Conservation (phyloP, 345 rosid species). For the Arabidopsis arenosa region DNA sequence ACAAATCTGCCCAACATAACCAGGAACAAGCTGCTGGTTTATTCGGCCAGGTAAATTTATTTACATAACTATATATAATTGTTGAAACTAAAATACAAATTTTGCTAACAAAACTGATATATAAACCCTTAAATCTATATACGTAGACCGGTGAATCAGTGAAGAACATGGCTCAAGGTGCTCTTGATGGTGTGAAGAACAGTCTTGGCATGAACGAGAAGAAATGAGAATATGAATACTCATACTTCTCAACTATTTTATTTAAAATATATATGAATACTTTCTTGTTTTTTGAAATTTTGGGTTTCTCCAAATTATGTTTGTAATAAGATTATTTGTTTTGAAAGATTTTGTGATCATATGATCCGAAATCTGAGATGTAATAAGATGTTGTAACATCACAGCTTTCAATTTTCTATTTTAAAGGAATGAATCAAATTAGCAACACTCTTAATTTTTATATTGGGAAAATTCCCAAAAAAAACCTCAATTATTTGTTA, state of each 20-base stretch:
- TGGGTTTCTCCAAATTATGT: conserved; percentile 1
- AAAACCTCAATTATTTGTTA: too few relatives aligned
- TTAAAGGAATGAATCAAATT: not conserved
- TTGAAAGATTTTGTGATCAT: conserved; percentile 16
- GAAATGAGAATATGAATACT: conserved; percentile 34
- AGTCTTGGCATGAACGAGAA: conserved; percentile 48
- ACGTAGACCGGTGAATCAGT: conserved; percentile 52
- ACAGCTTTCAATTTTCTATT: not conserved
- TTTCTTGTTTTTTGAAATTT: conserved; percentile 6
- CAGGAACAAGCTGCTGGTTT: conserved; percentile 42
- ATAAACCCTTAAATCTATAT: not conserved
- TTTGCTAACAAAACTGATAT: not conserved
- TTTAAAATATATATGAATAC: conserved; percentile 4
- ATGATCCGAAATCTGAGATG: conserved; percentile 10
- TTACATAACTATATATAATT: not conserved
- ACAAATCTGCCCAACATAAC: conserved; percentile 30
- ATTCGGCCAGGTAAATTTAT: conserved; percentile 32
- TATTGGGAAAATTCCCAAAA: too few relatives aligned
- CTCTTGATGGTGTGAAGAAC: conserved; percentile 47
- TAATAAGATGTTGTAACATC: conserved; percentile 14
- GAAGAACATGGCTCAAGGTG: conserved; percentile 57
- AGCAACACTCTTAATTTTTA: not conserved
- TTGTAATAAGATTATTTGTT: conserved; percentile 33
- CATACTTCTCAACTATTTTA: conserved; percentile 9
- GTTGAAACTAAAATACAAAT: not conserved